Percentiles rank a stretch among this genome's conserved stretches.
Evolutionary conservation across 106 monocot genomes (phyloP).

Genomic region (Agapanthus africanus): DNA sequence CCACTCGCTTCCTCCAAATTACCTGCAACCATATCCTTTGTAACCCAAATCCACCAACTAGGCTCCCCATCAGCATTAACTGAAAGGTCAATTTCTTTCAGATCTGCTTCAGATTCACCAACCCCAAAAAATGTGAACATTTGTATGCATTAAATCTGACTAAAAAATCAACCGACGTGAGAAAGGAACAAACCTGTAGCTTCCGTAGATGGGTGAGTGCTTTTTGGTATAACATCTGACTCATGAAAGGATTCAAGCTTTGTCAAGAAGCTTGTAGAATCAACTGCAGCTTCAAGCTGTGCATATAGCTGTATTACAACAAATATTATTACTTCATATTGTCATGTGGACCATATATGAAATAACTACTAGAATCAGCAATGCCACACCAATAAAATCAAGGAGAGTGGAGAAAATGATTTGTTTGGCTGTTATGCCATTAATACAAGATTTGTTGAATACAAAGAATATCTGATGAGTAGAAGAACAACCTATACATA

Average conservation of each 20-base stretch:
- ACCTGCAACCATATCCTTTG: constrained; percentile 36
- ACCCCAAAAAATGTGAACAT: background rate
- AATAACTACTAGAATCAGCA: too few relatives aligned
- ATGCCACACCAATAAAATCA: too few relatives aligned
- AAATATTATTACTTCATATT: background rate
- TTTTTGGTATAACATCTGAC: constrained; percentile 16
- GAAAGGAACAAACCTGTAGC: constrained; percentile 10
- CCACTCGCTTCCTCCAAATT: constrained; percentile 62
- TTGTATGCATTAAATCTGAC: background rate
- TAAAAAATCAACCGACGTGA: background rate
- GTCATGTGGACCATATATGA: too few relatives aligned
- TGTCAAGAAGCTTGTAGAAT: constrained; percentile 47
- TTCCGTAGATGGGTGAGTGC: constrained; percentile 19
- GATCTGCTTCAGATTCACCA: constrained; percentile 17
- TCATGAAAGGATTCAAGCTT: constrained; percentile 46
- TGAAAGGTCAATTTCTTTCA: constrained; percentile 31
- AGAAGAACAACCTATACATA: too few relatives aligned
- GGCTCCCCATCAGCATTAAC: constrained; percentile 39
- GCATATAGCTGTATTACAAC: constrained; percentile 50
- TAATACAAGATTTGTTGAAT: too few relatives aligned
- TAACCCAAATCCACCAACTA: constrained; percentile 74
- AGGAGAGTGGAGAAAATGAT: too few relatives aligned
- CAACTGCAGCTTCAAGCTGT: constrained; percentile 53
- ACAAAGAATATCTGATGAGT: too few relatives aligned
- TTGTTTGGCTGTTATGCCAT: too few relatives aligned